Evolutionary conservation across 306 rosid genomes (phyloP).

Genomic region (Fragaria ananassa): DNA sequence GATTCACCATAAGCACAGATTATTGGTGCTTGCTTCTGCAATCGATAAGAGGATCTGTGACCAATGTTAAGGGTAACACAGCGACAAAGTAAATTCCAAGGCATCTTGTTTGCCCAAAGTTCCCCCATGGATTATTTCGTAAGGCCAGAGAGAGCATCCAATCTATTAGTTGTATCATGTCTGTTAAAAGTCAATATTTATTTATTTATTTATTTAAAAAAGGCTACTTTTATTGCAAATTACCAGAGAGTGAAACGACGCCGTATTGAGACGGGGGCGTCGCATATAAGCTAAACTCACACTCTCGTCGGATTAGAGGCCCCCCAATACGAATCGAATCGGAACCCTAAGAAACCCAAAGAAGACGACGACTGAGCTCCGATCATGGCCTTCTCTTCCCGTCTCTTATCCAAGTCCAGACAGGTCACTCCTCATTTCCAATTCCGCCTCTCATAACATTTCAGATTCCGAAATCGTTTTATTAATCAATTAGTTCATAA

Average conservation of each 20-base stretch:
- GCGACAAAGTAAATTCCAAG: not conserved
- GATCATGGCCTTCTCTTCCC: constrained; percentile 75
- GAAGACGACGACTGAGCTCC: constrained; percentile 20
- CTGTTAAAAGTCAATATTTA: not conserved
- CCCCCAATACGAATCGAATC: too few relatives aligned
- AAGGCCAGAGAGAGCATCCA: not conserved
- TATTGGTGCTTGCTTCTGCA: not conserved
- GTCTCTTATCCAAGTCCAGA: constrained; percentile 68
- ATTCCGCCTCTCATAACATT: not conserved
- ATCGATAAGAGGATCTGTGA: not conserved
- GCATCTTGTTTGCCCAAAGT: not conserved
- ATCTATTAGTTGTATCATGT: not conserved
- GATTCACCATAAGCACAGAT: not conserved
- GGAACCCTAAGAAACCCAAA: constrained; percentile 25
- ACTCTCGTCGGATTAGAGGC: too few relatives aligned
- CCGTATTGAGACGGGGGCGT: too few relatives aligned
- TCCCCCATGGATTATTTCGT: not conserved
- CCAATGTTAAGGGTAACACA: not conserved
- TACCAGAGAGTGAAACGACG: too few relatives aligned
- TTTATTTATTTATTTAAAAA: too few relatives aligned
- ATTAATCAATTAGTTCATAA: not conserved
- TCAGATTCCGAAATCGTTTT: not conserved
- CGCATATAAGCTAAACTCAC: too few relatives aligned
- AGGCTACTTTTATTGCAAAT: too few relatives aligned
- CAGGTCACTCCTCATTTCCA: constrained; percentile 39